Evolutionary conservation across 2,329 filamentous ascomycete species (phyloP).

Genomic region (Stagonosporopsis cucurbitacearum): DNA sequence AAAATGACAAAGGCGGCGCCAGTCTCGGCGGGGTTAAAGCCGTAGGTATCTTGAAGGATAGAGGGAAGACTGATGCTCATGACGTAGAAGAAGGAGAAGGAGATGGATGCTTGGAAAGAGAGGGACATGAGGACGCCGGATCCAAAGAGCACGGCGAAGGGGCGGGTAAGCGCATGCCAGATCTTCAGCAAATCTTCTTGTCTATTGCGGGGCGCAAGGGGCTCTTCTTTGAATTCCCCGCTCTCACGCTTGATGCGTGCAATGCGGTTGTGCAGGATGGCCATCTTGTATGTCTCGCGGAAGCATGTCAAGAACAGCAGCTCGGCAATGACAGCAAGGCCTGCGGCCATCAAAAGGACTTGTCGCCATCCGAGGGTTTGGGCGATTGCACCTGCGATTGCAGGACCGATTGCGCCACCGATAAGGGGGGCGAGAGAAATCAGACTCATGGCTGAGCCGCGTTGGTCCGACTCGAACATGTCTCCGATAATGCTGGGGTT

Average conservation of each 20-base stretch:
- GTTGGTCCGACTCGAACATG: slow-evolving; percentile 64
- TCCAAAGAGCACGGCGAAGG: slow-evolving; percentile 52
- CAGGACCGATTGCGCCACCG: slow-evolving; percentile 64
- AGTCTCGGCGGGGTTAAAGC: slow-evolving; percentile 57
- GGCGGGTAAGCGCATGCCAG: slow-evolving; percentile 51
- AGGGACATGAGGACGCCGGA: slow-evolving; percentile 64
- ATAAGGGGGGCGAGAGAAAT: slow-evolving; percentile 64
- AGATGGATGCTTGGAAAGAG: slow-evolving; percentile 51
- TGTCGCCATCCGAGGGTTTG: slow-evolving; percentile 62
- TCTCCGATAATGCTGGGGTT: slow-evolving; percentile 70
- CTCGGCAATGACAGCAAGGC: slow-evolving; percentile 58
- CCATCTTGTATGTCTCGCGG: slow-evolving; percentile 67
- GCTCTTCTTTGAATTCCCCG: slow-evolving; percentile 16
- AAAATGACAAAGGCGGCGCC: slow-evolving; percentile 64
- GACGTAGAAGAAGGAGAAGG: slow-evolving; percentile 56
- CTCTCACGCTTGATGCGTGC: slow-evolving; percentile 29
- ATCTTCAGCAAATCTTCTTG: slow-evolving; percentile 37
- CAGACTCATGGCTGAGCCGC: slow-evolving; percentile 65
- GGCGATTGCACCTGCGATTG: slow-evolving; percentile 62
- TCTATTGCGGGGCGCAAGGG: slow-evolving; percentile 16
- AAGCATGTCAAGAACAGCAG: slow-evolving; percentile 60
- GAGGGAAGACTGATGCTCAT: slow-evolving; percentile 55
- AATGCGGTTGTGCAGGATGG: slow-evolving; percentile 54
- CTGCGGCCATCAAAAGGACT: slow-evolving; percentile 60
- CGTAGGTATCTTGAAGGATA: slow-evolving; percentile 52